Base-by-base conservation (phyloP, 1,139 yeast genomes). In the Sugiyamaella japonica region DNA sequence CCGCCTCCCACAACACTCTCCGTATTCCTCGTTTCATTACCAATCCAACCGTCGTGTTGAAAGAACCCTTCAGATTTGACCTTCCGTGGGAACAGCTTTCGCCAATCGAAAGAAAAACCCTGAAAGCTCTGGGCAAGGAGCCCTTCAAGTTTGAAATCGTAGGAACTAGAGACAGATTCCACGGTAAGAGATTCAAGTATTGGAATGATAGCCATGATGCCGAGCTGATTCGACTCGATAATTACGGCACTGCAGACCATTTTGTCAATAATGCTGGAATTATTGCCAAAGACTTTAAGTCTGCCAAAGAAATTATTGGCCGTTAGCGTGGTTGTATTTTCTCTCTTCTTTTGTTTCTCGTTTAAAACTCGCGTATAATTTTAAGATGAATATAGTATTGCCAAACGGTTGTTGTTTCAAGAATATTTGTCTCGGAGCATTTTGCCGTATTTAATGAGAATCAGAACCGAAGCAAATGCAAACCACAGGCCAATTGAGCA, bases 401-500 rank as follows among this genome's bases (percentile, higher is more conserved):
- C 34, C 7, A 29, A 29, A 9, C 3, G 6, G 25, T 16, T 39
- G 20, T 16, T 40, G 7, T 32, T 17, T 38, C 20, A 34, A n/a
- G 32, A 34, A 52, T 38, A 48, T 34, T 41, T 48, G 7, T 39
- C 51, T 39, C 60, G 40, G 43, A 57, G 25, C 15, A 34, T 23
- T 32, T 54, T 45, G 12, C 60, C 60, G 31, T 48, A 52, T 36
- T 31, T 45, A 23, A 56, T 54, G n/a, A 57, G 49, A 15, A 44
- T 41, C n/a, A 56, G 9, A 7, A 39, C 45, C n/a, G 51, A 38
- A 8, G 39, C 53, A 52, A 52, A 51, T 31, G 50, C 59, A 7
- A 50, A n/a, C 62, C 61, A 57, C 1, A 74, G 61, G 4, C 70
- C 65, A 38, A 67, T 58, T 2, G 77, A 77, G 12, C 77, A 68